phyloP scores from a whole-genome alignment of 352 stramenopile genomes.

The Phytopythium sindhum region DNA sequence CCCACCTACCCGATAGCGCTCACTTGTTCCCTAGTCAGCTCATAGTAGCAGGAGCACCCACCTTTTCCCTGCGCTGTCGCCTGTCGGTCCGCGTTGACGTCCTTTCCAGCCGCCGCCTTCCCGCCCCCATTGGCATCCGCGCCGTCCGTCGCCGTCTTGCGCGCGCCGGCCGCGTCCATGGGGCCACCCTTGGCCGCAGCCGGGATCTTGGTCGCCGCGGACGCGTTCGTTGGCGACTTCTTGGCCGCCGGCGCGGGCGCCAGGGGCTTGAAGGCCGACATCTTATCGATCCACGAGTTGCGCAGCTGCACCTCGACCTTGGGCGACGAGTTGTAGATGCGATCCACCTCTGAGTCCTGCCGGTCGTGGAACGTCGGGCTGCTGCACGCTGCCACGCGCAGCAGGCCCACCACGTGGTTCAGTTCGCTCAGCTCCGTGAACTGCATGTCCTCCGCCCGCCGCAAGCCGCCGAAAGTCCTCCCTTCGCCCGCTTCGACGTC shows the following conservation, averaged over 20 bases:
- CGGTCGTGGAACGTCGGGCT: constrained; percentile 88
- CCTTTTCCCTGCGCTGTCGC: background rate
- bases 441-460: constrained; percentile 75
- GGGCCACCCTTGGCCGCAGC: background rate
- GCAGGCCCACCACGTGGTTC: constrained; percentile 78
- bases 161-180: constrained; percentile 5
- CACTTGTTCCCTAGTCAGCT: background rate
- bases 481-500: background rate
- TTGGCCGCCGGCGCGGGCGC: constrained; percentile 26
- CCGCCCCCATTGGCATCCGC: constrained; percentile 13
- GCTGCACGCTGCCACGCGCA: constrained; percentile 77
- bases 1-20: background rate
- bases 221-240: constrained; percentile 37
- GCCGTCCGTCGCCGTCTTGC: constrained; percentile 14
- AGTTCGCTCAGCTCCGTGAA: constrained; percentile 88
- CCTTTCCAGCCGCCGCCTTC: background rate
- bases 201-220: constrained; percentile 3
- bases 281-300: constrained; percentile 88
- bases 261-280: constrained; percentile 70
- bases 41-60: background rate
- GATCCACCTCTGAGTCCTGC: constrained; percentile 87
- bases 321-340: constrained; percentile 87
- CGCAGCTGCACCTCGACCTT: constrained; percentile 86
- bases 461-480: no score
- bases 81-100: background rate